Evolutionary conservation across 2,329 filamentous ascomycete genomes (phyloP).

Genomic region (Helotiales sp.): DNA sequence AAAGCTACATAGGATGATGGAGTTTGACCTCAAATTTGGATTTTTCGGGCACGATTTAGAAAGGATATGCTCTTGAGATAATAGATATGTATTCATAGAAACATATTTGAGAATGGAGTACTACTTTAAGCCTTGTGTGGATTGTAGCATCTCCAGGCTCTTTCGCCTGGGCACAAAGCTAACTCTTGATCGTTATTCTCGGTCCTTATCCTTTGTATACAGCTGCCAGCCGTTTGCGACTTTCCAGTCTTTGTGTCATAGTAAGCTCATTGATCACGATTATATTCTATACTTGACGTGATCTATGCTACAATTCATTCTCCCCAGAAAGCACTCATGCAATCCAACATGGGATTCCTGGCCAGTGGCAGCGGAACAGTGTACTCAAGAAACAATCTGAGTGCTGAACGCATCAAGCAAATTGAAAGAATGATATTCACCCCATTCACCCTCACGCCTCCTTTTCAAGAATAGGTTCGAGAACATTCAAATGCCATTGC

Average conservation of each 20-base stretch:
- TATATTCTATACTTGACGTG: neutral
- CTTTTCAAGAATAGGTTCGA: neutral
- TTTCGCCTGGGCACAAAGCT: too few species aligned
- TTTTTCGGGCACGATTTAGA: too few species aligned
- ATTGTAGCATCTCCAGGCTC: too few species aligned
- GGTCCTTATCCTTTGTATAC: too few species aligned
- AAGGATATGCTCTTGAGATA: too few species aligned
- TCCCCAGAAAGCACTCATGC: neutral
- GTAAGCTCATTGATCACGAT: neutral
- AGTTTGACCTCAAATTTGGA: neutral
- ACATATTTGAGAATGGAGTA: neutral
- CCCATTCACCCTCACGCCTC: neutral
- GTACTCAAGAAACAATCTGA: neutral
- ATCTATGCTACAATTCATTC: neutral
- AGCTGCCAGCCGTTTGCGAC: too few species aligned
- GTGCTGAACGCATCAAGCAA: neutral
- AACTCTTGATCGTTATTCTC: too few species aligned
- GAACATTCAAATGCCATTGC: neutral
- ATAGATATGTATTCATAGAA: neutral
- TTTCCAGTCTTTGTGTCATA: too few species aligned
- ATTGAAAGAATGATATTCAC: neutral
- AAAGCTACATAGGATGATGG: slow-evolving; percentile 6
- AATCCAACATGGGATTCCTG: neutral
- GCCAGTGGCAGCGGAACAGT: neutral
- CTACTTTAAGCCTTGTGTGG: too few species aligned